Conservation (phyloP, 2,329 filamentous ascomycete species). For the Scopulariopsis brevicaulis region DNA sequence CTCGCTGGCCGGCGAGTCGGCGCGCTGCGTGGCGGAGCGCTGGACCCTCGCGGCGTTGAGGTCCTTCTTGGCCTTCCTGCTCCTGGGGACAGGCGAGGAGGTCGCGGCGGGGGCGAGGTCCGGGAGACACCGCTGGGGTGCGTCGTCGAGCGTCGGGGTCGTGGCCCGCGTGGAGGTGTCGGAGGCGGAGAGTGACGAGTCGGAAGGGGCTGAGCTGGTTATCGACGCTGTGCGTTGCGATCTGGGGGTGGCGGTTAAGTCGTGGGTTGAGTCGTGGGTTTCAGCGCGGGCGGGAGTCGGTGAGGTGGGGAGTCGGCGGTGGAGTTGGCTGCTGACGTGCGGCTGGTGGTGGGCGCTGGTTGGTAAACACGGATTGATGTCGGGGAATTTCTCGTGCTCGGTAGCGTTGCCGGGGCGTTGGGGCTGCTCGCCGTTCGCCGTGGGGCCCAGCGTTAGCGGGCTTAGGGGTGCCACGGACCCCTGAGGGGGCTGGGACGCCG, state of each 20-base stretch:
- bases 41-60: conserved; percentile 36
- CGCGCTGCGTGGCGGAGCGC: conserved; percentile 27
- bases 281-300: neutral
- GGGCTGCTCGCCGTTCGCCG: conserved; percentile 4
- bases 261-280: conserved; percentile 13
- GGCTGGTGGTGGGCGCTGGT: conserved; percentile 3
- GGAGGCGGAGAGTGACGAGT: conserved; percentile 13
- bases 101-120: conserved; percentile 4
- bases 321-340: conserved; percentile 5
- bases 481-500: neutral
- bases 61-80: conserved; percentile 32
- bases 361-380: conserved; percentile 28
- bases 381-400: conserved; percentile 23
- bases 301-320: conserved; percentile 3
- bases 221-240: conserved; percentile 11
- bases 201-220: conserved; percentile 11
- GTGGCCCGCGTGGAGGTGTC: conserved; percentile 9
- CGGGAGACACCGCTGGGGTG: conserved; percentile 3
- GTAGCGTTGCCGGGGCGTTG: conserved; percentile 23
- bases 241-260: conserved; percentile 14
- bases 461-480: neutral
- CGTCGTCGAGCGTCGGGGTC: conserved; percentile 10
- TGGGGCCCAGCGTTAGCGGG: neutral
- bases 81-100: conserved; percentile 17
- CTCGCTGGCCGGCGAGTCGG: conserved; percentile 12